Conservation (phyloP, 1,139 yeast genomes). For the Pichia sp. region DNA sequence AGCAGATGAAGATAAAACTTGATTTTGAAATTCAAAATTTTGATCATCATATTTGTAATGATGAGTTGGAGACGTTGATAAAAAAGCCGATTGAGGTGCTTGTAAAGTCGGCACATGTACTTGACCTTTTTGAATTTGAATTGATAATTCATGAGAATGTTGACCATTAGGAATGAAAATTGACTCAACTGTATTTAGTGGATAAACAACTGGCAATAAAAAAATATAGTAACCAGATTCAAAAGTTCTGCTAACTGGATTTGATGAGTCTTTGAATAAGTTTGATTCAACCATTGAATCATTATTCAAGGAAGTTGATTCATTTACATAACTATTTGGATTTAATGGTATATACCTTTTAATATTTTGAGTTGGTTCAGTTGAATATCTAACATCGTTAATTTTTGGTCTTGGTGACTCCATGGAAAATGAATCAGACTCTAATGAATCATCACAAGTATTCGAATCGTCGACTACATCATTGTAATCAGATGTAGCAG, state of each 20-base stretch:
- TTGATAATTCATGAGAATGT: slow-evolving; percentile 32
- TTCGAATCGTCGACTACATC: slow-evolving; percentile 5
- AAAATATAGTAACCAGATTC: slow-evolving; percentile 79
- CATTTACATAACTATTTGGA: slow-evolving; percentile 22
- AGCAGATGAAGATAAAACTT: neutral
- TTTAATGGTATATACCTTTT: slow-evolving; percentile 20
- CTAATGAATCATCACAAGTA: slow-evolving; percentile 4
- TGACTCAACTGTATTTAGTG: slow-evolving; percentile 68
- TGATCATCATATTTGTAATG: slow-evolving; percentile 20
- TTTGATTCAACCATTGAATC: slow-evolving; percentile 12
- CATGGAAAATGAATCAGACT: slow-evolving; percentile 3
- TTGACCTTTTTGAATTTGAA: slow-evolving; percentile 26
- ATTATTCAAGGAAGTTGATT: slow-evolving; percentile 13
- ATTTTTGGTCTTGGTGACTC: slow-evolving; percentile 5
- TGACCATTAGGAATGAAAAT: slow-evolving; percentile 51
- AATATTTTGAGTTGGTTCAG: slow-evolving; percentile 24
- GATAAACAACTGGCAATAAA: slow-evolving; percentile 62
- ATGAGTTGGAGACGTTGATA: slow-evolving; percentile 28
- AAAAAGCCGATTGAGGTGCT: slow-evolving; percentile 27
- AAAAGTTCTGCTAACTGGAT: slow-evolving; percentile 23
- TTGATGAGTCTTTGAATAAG: slow-evolving; percentile 11
- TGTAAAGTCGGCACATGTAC: slow-evolving; percentile 21
- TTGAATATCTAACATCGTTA: slow-evolving; percentile 16
- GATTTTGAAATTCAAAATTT: slow-evolving; percentile 3
- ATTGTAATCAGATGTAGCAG: neutral